Conservation (phyloP, 2,329 filamentous ascomycete genomes). For the Sclerotinia sclerotiorum region DNA sequence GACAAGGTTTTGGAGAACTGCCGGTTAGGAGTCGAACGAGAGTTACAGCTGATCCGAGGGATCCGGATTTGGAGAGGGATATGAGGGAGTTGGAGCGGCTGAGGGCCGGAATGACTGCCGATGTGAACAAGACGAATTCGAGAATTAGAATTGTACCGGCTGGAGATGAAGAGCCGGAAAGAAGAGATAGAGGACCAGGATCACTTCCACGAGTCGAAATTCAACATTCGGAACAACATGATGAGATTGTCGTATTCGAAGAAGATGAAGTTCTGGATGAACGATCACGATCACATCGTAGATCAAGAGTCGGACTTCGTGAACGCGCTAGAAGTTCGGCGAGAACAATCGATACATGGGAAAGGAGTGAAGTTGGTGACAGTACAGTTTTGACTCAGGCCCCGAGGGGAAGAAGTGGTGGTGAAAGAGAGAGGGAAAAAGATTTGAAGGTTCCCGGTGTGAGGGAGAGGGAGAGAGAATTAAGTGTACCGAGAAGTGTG, state of each 20-base stretch:
- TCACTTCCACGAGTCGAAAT: conserved; percentile 3
- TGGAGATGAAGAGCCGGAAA: background rate
- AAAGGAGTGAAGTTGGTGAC: conserved; percentile 6
- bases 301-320: background rate
- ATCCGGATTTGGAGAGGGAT: conserved; percentile 5
- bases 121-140: conserved; percentile 7
- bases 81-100: conserved; percentile 19
- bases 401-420: background rate
- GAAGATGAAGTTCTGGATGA: conserved; percentile 3
- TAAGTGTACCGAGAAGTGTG: conserved; percentile 7
- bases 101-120: conserved; percentile 5
- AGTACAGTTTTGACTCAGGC: background rate
- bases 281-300: background rate
- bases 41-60: background rate
- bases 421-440: background rate
- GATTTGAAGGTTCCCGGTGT: background rate
- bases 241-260: conserved; percentile 15
- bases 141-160: conserved; percentile 14
- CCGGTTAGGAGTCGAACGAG: conserved; percentile 7
- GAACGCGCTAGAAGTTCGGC: conserved; percentile 7
- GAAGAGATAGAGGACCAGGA: background rate
- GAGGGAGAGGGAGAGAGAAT: background rate
- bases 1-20: background rate
- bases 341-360: conserved; percentile 15
- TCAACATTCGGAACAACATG: conserved; percentile 1